Evolutionary conservation across 2,329 filamentous ascomycete species (phyloP).

Genomic region (Lojkania enalia): DNA sequence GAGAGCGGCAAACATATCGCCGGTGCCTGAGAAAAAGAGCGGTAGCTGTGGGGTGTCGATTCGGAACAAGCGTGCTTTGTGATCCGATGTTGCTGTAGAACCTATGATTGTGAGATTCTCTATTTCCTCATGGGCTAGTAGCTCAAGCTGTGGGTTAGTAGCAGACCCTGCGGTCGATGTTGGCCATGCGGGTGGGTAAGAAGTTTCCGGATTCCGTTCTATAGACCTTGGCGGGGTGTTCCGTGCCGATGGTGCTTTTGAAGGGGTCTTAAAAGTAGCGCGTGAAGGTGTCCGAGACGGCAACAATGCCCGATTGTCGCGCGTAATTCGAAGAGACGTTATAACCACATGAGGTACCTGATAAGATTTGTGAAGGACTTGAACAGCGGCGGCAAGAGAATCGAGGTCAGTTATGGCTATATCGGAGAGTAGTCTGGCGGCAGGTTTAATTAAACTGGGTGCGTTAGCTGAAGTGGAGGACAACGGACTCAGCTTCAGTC

Average conservation of each 20-base stretch:
- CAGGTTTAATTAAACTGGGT: slow-evolving; percentile 5
- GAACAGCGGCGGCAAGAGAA: slow-evolving; percentile 73
- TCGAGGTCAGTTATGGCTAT: slow-evolving; percentile 77
- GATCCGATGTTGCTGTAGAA: slow-evolving; percentile 68
- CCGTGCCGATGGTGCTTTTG: slow-evolving; percentile 22
- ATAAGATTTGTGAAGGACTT: slow-evolving; percentile 74
- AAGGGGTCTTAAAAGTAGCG: slow-evolving; percentile 36
- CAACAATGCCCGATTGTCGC: slow-evolving; percentile 52
- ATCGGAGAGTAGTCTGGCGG: slow-evolving; percentile 74
- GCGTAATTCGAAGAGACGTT: slow-evolving; percentile 77
- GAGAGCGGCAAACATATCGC: slow-evolving; percentile 96
- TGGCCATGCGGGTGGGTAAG: slow-evolving; percentile 18
- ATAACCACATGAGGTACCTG: slow-evolving; percentile 86
- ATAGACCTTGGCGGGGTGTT: slow-evolving; percentile 26
- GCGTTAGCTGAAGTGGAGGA: neutral
- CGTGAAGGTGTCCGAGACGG: slow-evolving; percentile 26
- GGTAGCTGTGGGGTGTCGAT: slow-evolving; percentile 85
- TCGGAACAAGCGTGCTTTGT: slow-evolving; percentile 79
- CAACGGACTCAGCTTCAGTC: slow-evolving; percentile 86
- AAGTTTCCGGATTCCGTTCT: slow-evolving; percentile 17
- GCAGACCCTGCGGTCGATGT: slow-evolving; percentile 8
- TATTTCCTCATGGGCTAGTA: slow-evolving; percentile 12
- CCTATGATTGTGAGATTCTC: slow-evolving; percentile 71
- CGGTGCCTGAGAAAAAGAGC: slow-evolving; percentile 94
- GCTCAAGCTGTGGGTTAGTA: neutral